Evolutionary conservation across 2,329 filamentous ascomycete genomes (phyloP), one percentile per base, ranked within the genome.

Genomic region (Fusarium secorum): DNA sequence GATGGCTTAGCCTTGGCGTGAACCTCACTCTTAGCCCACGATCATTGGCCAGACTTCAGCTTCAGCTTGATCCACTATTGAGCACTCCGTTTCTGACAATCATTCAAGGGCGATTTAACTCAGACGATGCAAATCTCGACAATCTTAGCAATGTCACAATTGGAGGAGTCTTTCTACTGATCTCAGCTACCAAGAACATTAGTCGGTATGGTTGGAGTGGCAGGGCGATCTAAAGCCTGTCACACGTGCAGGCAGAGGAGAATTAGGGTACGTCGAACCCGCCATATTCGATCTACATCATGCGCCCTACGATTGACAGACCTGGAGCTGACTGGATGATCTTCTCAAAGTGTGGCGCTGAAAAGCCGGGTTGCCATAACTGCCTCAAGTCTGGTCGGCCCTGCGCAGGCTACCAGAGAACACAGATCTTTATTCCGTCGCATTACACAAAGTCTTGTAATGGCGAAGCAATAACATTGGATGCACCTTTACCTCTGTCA

Each of bases 391-490:
- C 54, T 4, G 54, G 54, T 2, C 32, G 41, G 1, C 4, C 54
- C 13, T 57, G 54, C 10, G 41, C 41, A 9, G 54, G 54, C 4
- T 57, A 57, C 9, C 22, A 57, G 14, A 38, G 3, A 14, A 28
- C 17, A 10, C 32, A 35, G 0, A 4, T 18, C 3, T 57, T 57
- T 2, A 11, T 57, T 4, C 7, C 26, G 2, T 57, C 32, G 0
- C 4, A 20, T 3, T 56, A 24, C 24, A 15, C 28, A 10, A 3
- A 22, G 5, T 13, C 28, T 3, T 1, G 7, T 10, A 2, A 1
- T 22, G 5, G 1, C 1, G 3, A 7, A 22, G 0, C 3, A 2
- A 1, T 0, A 3, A 18, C 28, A 0, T 7, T 5, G 4, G 4
- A 17, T 6, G 10, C 20, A 6, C 13, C 18, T 9, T 7, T 9